Percentiles rank a stretch among this genome's conserved stretches.
phyloP scores from a whole-genome alignment of 768 basidiomycete species.

The Stropharia rugosoannulata region DNA sequence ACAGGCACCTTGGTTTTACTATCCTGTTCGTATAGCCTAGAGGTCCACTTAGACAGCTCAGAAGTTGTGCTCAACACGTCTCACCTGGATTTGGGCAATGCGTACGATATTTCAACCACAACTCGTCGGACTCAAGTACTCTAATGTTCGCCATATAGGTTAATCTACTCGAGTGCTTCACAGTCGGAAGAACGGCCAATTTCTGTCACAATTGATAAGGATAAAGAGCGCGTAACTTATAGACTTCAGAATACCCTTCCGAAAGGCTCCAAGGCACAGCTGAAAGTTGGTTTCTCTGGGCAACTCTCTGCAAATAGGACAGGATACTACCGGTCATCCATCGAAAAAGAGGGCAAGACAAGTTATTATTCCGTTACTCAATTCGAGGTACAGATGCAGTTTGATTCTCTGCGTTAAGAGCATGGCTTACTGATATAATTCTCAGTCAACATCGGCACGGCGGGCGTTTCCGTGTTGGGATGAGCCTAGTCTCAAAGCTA shows the following conservation, averaged over 20 bases:
- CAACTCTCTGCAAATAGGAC: conserved; percentile 71
- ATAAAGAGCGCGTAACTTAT: conserved; percentile 65
- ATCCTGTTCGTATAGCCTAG: conserved; percentile 42
- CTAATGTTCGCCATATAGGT: conserved; percentile 21
- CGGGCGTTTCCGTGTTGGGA: conserved; percentile 90
- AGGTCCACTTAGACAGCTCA: conserved; percentile 61
- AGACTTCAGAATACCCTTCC: conserved; percentile 57
- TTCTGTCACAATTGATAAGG: conserved; percentile 53
- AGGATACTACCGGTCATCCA: conserved; percentile 78
- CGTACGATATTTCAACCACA: conserved; percentile 28
- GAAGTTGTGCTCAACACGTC: conserved; percentile 65
- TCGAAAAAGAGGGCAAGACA: conserved; percentile 61
- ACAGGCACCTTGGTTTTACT: background rate
- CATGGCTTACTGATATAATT: background rate
- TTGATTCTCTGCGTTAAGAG: background rate
- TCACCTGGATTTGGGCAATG: conserved; percentile 55
- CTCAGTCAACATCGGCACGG: conserved; percentile 81
- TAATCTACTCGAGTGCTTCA: conserved; percentile 52
- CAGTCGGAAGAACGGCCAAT: conserved; percentile 44
- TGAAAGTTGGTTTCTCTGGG: conserved; percentile 68
- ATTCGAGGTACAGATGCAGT: conserved; percentile 58
- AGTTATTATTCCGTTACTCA: conserved; percentile 82
- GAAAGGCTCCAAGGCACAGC: conserved; percentile 64
- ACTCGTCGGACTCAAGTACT: background rate
- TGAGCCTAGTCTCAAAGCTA: conserved; percentile 88